A percentile compares a stretch with the other conserved stretches of the same genome.
phyloP scores from a whole-genome alignment of 1,139 yeast genomes.

The Candida sp. region DNA sequence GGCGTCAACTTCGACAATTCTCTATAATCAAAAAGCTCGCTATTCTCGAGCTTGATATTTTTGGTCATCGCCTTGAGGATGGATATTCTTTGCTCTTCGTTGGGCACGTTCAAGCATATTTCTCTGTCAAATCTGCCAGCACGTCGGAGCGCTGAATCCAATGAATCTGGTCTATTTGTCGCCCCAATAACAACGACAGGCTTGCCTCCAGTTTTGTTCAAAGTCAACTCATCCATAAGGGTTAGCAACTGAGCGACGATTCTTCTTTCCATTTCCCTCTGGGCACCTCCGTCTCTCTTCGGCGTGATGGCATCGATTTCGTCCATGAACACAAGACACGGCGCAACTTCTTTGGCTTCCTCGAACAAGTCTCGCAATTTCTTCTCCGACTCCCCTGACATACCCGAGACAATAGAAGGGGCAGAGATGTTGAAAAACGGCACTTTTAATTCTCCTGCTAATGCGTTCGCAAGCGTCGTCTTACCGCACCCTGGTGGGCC shows the following conservation, averaged over 20 bases:
- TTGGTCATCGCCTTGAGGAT: conserved; percentile 78
- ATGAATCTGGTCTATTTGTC: conserved; percentile 52
- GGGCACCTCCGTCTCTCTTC: conserved; percentile 94
- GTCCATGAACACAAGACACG: conserved; percentile 91
- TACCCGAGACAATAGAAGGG: conserved; percentile 97
- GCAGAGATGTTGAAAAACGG: conserved; percentile 94
- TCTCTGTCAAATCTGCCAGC: conserved; percentile 56
- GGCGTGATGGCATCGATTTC: conserved; percentile 99
- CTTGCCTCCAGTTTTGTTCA: conserved; percentile 88
- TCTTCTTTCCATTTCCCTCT: conserved; percentile 97
- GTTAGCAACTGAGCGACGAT: conserved; percentile 95
- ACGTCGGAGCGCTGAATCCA: conserved; percentile 52
- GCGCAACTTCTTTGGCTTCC: conserved; percentile 90
- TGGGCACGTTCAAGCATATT: conserved; percentile 82
- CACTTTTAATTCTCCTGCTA: conserved; percentile 93
- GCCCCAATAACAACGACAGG: conserved; percentile 72
- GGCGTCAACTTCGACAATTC: conserved; percentile 92
- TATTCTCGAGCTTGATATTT: conserved; percentile 62
- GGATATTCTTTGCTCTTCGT: conserved; percentile 78
- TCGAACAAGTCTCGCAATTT: conserved; percentile 91
- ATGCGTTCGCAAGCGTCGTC: conserved; percentile 93
- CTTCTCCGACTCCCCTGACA: conserved; percentile 99
- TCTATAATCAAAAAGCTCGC: conserved; percentile 64
- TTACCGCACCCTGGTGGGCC: conserved; percentile 99
- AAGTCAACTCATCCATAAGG: conserved; percentile 79